phyloP scores from a whole-genome alignment of 768 basidiomycete species.

The Trametes coccinea region DNA sequence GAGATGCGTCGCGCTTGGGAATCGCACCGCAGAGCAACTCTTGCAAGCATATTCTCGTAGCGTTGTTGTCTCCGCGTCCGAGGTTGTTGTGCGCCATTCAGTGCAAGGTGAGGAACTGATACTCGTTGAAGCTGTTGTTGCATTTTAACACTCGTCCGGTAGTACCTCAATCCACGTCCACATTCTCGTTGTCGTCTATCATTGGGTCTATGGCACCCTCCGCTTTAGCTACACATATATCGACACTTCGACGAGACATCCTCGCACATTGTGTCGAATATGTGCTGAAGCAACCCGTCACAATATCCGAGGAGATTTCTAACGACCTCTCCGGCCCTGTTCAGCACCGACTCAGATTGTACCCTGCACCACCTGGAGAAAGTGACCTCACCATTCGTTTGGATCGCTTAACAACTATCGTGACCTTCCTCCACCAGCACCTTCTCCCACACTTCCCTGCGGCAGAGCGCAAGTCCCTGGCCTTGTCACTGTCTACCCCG shows the following conservation, averaged over 20 bases:
- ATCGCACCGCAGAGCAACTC: conserved; percentile 67
- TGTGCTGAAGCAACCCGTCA: conserved; percentile 53
- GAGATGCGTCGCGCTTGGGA: conserved; percentile 50
- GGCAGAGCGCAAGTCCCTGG: conserved; percentile 46
- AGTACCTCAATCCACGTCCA: conserved; percentile 61
- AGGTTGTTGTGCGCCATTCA: conserved; percentile 50
- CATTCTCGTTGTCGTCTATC: conserved; percentile 52
- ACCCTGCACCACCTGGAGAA: conserved; percentile 44
- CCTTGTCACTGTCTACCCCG: conserved; percentile 60
- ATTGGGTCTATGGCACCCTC: conserved; percentile 58
- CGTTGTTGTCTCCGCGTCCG: conserved; percentile 50
- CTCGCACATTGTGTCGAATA: conserved; percentile 58
- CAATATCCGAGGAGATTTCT: conserved; percentile 40
- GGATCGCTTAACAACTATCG: conserved; percentile 51
- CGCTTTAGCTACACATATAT: conserved; percentile 56
- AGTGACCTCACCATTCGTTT: conserved; percentile 46
- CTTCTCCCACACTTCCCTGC: conserved; percentile 59
- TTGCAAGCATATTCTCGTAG: conserved; percentile 66
- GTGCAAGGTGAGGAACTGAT: conserved; percentile 43
- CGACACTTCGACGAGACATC: conserved; percentile 67
- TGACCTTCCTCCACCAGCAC: conserved; percentile 63
- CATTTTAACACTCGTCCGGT: background rate
- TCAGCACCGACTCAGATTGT: conserved; percentile 50
- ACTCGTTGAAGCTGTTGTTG: background rate
- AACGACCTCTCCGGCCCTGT: conserved; percentile 34